Conservation (phyloP, 306 rosid genomes). For the Acmispon strigosus region DNA sequence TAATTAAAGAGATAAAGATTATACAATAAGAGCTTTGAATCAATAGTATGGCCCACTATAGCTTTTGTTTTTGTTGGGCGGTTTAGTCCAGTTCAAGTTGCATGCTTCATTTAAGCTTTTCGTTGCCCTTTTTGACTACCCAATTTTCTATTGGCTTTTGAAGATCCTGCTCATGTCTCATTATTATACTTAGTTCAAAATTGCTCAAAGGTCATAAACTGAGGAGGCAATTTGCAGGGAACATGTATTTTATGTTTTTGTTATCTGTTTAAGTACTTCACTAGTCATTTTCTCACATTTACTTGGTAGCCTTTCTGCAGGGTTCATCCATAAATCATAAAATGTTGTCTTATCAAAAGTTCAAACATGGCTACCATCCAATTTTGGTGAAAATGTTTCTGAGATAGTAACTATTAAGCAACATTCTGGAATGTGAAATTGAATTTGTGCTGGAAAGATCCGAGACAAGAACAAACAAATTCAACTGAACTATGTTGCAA, state of each 20-base stretch:
- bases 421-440: background rate
- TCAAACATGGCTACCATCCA: background rate
- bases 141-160: constrained; percentile 33
- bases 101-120: constrained; percentile 40
- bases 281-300: background rate
- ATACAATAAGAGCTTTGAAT: constrained; percentile 26
- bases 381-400: background rate
- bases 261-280: background rate
- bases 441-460: background rate
- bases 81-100: constrained; percentile 43
- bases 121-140: constrained; percentile 53
- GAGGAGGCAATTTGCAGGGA: constrained; percentile 4
- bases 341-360: background rate
- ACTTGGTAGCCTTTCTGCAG: background rate
- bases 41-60: constrained; percentile 46
- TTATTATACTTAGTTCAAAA: constrained; percentile 21
- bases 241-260: background rate
- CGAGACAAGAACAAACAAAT: background rate
- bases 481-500: background rate
- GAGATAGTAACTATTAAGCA: background rate
- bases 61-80: constrained; percentile 46
- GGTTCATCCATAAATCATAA: background rate
- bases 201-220: constrained; percentile 22
- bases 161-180: constrained; percentile 33
- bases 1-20: constrained; percentile 34